Evolutionary conservation across 441 rosid genomes (phyloP), one percentile per base, ranked within the genome.

Genomic region (Eutrema salsugineum): DNA sequence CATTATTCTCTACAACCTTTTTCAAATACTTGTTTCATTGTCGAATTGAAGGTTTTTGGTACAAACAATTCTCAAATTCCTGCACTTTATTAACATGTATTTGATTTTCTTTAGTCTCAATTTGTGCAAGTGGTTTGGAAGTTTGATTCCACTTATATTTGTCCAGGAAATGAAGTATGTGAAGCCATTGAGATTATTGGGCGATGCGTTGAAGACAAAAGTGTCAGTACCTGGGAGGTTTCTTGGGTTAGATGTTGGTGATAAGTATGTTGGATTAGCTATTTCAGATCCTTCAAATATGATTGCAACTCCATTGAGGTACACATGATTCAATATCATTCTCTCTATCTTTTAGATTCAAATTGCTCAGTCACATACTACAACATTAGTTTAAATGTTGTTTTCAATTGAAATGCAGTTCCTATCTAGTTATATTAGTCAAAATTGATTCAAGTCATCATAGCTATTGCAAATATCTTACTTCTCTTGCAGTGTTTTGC

Each of bases 171-270:
- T 93, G 98, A 88, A 81, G 85, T 89, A 80, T 65, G 80, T 87
- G 75, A 89, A 82, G 77, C 91, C 97, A 24, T 50, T 83, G 70
- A 78, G 68, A 35, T 75, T 93, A 79, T 78, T 86, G 77, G 79
- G 72, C 17, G 86, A 83, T n/a, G 72, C 89, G 70, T 32, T 80
- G 67, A 88, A 83, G 86, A 61, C 82, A 15, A 85, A 78, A 68
- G 68, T 66, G 11, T 50, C 54, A 63, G 66, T 73, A 47, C 61
- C 68, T 48, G 86, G 88, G 17, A 81, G 94, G 66, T 80, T 92
- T 42, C 96, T 94, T 10, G 96, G 98, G 17, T 84, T 94, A 85
- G 98, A 94, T 80, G 94, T 94, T 24, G 96, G 99, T 9, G 91
- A 89, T 67, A 94, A 88, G 79, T 90, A 89, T 72, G 93, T 94